Conservation (phyloP, 768 basidiomycete species). For the Terana coerulea region DNA sequence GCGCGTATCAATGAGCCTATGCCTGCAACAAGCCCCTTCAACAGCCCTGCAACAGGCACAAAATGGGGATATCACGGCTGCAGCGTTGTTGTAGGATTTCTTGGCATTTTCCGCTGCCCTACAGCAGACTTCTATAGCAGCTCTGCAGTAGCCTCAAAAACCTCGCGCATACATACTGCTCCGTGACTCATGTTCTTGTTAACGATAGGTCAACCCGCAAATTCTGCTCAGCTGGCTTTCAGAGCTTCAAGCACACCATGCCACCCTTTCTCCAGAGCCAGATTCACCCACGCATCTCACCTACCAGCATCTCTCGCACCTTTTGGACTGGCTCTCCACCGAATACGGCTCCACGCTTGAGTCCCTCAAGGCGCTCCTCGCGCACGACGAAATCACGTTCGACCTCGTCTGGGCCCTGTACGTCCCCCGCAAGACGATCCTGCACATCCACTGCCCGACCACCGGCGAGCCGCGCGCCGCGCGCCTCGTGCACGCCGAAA, state of each 20-base stretch:
- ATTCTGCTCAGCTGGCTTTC: conserved; percentile 52
- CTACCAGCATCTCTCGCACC: conserved; percentile 45
- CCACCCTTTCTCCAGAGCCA: conserved; percentile 34
- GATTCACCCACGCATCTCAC: conserved; percentile 33
- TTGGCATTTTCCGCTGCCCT: too few species aligned
- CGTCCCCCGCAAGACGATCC: conserved; percentile 44
- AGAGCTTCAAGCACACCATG: conserved; percentile 41
- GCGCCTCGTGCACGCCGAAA: conserved; percentile 39
- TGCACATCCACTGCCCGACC: conserved; percentile 50
- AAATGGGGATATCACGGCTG: too few species aligned
- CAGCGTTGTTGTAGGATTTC: too few species aligned
- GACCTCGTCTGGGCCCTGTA: conserved; percentile 50
- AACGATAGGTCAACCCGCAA: conserved; percentile 48
- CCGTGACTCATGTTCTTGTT: background rate
- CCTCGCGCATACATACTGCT: too few species aligned
- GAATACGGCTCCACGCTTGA: conserved; percentile 49
- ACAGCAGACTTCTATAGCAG: too few species aligned
- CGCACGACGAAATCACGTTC: conserved; percentile 58
- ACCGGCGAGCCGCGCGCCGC: conserved; percentile 54
- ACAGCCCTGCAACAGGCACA: too few species aligned
- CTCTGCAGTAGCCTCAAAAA: too few species aligned
- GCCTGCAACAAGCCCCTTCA: too few species aligned
- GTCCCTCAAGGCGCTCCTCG: conserved; percentile 43
- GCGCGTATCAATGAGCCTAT: too few species aligned
- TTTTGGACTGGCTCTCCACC: conserved; percentile 44